Percentiles rank a stretch among this genome's conserved stretches.
Evolutionary conservation across 352 stramenopile species (phyloP).

Genomic region (Thalassiosira livingstoniorum): DNA sequence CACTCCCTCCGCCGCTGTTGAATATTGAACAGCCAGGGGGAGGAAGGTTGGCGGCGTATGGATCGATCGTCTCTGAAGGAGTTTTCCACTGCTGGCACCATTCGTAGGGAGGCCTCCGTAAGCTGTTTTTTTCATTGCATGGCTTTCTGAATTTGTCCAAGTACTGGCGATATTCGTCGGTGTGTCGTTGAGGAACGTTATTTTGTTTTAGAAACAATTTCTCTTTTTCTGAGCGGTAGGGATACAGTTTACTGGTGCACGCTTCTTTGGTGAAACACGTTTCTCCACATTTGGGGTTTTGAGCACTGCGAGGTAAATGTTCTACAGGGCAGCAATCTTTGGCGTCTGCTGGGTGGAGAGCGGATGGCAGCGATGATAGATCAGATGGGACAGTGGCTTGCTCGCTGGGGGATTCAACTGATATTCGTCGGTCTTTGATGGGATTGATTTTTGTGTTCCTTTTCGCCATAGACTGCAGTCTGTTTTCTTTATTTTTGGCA

Average conservation of each 20-base stretch:
- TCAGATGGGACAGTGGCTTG: slow-evolving; percentile 23
- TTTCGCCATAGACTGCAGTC: too few relatives aligned
- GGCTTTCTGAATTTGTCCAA: neutral
- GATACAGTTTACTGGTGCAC: slow-evolving; percentile 47
- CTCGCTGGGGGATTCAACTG: too few relatives aligned
- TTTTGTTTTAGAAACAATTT: slow-evolving; percentile 13
- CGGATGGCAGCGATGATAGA: neutral
- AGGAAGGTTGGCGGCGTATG: slow-evolving; percentile 20
- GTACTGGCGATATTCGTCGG: neutral
- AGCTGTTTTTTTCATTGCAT: slow-evolving; percentile 16
- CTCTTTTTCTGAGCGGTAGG: slow-evolving; percentile 27
- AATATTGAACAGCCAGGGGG: slow-evolving; percentile 43
- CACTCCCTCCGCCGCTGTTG: slow-evolving; percentile 34
- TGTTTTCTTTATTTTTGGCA: too few relatives aligned
- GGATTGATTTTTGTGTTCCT: too few relatives aligned
- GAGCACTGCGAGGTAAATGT: neutral
- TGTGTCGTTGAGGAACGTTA: neutral
- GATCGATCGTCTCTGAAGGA: slow-evolving; percentile 2
- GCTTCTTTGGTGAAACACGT: slow-evolving; percentile 34
- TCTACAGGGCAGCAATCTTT: slow-evolving; percentile 15
- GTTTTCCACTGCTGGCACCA: slow-evolving; percentile 47
- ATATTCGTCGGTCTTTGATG: too few relatives aligned
- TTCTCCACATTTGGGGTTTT: slow-evolving; percentile 22
- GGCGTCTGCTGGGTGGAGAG: slow-evolving; percentile 14
- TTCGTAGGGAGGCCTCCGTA: slow-evolving; percentile 19